Evolutionary conservation across 768 basidiomycete genomes (phyloP).

Genomic region (Cystobasidium onofrii): DNA sequence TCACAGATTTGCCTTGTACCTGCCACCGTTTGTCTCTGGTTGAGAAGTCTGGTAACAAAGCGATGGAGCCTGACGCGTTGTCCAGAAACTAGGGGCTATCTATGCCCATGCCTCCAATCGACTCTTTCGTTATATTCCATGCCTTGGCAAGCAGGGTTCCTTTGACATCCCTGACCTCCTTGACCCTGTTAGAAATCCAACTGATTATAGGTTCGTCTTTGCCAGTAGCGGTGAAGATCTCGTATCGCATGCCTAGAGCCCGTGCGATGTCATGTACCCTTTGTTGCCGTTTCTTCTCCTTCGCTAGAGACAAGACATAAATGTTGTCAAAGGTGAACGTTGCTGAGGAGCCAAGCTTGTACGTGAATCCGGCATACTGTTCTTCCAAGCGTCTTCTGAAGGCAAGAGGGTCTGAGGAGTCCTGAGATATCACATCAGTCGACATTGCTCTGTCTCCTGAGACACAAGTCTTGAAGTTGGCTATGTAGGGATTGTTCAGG

Average conservation of each 20-base stretch:
- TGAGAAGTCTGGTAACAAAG: background rate
- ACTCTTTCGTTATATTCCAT: background rate
- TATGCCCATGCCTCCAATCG: conserved; percentile 32
- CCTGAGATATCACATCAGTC: too few species aligned
- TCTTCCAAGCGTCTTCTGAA: background rate
- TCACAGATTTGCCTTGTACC: background rate
- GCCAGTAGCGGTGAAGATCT: conserved; percentile 40
- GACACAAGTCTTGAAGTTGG: too few species aligned
- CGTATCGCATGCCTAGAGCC: conserved; percentile 39
- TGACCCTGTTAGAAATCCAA: conserved; percentile 42
- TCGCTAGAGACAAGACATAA: conserved; percentile 40
- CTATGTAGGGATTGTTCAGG: too few species aligned
- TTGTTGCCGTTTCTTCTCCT: conserved; percentile 35
- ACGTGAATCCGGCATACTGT: background rate
- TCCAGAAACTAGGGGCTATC: conserved; percentile 24
- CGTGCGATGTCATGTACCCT: conserved; percentile 39
- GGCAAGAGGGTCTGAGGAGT: background rate
- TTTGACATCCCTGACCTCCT: conserved; percentile 31
- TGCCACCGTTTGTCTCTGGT: conserved; percentile 16
- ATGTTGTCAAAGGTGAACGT: conserved; percentile 42
- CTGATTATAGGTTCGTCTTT: conserved; percentile 38
- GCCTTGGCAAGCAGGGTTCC: conserved; percentile 17
- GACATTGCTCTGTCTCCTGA: too few species aligned
- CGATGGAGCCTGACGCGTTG: background rate
- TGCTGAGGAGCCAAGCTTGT: conserved; percentile 14